Base-by-base conservation (phyloP, 140 eudicot genomes). In the Flaveria floridana region DNA sequence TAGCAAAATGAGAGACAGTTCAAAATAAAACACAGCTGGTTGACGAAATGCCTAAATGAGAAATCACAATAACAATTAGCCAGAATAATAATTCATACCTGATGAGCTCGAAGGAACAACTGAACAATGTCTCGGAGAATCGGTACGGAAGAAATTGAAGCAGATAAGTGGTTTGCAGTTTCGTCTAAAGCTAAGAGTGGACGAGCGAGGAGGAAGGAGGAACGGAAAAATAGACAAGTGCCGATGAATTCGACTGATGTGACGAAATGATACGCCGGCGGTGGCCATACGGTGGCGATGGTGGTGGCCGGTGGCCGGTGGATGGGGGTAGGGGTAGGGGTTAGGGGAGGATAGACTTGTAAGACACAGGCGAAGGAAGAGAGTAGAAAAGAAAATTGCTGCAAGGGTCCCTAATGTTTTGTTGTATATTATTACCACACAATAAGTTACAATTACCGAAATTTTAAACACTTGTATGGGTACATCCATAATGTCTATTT, bases 191-290 rank as follows among this genome's bases (percentile, higher is more conserved):
- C 68, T 80, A 61, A 69, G 51, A 47, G 80, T 58, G 7, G 81
- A 62, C 20, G 53, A 26, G 20, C 68, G 66, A 63, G 47, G 42
- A 11, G 80, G 67, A 66, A 56, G 77, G 67, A 80, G 39, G 19
- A 74, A 68, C 25, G 76, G 77, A 23, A 63, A 39, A 21, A 59
- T 50, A 48, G 77, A 61, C 4, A 75, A 50, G 68, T 26, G 68
- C 0, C 77, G 66, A 37, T 77, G 67, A 30, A 80, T 50, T 69
- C 84, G 77, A 68, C 77, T 47, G 16, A 80, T 50, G 47, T 74
- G 80, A 48, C 69, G 44, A 75, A 80, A 69, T 5, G 84, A 68
- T 26, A 75, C 62, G 61, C 81, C 74, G 46, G 84, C 76, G 52
- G 84, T 34, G 26, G 76, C 76, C 77, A 61, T 75, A 37, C 11